These are phyloP conservation scores for Ilex paraguariensis DNA, from an alignment of 305 asterid species.

Conservation along the genomic window DNA sequence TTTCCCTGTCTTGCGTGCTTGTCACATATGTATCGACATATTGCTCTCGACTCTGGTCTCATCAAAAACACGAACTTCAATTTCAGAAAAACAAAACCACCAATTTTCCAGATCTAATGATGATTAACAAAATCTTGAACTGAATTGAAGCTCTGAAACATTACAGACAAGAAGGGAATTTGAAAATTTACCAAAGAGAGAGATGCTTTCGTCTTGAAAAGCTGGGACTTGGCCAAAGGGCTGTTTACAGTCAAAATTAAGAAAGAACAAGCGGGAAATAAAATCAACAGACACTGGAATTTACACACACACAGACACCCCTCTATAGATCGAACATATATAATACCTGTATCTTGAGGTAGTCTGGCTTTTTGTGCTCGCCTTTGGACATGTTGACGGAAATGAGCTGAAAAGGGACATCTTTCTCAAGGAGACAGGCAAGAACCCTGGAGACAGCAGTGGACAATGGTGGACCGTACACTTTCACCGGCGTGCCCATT, in stretches of 20 bases:
- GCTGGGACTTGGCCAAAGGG: slow-evolving; percentile 93
- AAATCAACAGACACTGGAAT: background rate
- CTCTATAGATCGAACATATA: background rate
- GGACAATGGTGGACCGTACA: slow-evolving; percentile 71
- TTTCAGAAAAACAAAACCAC: no score
- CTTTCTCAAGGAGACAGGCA: slow-evolving; percentile 65
- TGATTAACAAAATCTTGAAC: no score
- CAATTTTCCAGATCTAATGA: background rate
- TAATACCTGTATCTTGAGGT: slow-evolving; percentile 72
- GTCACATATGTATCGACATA: slow-evolving; percentile 57
- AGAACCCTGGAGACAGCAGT: slow-evolving; percentile 72
- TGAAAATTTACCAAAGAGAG: slow-evolving; percentile 50
- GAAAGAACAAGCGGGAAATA: background rate
- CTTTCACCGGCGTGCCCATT: slow-evolving; percentile 69
- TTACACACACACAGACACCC: background rate
- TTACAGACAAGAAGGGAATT: background rate
- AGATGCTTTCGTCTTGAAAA: slow-evolving; percentile 59
- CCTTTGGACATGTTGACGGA: slow-evolving; percentile 69
- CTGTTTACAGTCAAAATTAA: slow-evolving; percentile 29
- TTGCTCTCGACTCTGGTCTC: slow-evolving; percentile 59
- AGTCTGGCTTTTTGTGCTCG: slow-evolving; percentile 68
- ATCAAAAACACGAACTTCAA: slow-evolving; percentile 1
- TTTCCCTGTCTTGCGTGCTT: slow-evolving; percentile 55
- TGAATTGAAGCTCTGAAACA: background rate
- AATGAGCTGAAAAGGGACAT: slow-evolving; percentile 58